These are phyloP conservation scores for Aphanomyces stellatus DNA, from an alignment of 352 stramenopile species.

Conservation along the genomic window DNA sequence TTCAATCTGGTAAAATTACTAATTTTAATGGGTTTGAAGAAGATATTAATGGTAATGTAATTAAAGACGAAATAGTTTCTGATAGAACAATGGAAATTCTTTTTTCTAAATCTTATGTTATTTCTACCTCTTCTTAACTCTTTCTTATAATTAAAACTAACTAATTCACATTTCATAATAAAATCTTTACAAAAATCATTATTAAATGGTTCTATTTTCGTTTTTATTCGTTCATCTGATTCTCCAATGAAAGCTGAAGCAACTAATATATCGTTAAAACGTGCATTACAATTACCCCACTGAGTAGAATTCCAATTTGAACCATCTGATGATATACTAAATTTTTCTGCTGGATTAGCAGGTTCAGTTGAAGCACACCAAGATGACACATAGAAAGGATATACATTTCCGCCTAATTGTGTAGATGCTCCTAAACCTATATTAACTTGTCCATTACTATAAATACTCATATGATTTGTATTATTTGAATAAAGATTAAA, in stretches of 20 bases:
- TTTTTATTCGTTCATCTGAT: neutral
- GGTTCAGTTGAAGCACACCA: neutral
- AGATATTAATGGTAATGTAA: too few species aligned
- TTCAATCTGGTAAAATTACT: too few species aligned
- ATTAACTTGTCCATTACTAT: neutral
- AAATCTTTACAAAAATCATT: neutral
- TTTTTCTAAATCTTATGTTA: neutral
- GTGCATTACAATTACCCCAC: neutral
- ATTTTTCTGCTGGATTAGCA: neutral
- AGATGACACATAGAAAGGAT: neutral
- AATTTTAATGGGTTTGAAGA: too few species aligned
- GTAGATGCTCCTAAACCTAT: neutral
- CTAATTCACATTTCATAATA: neutral
- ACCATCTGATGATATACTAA: neutral
- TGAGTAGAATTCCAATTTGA: neutral
- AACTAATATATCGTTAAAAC: too few species aligned
- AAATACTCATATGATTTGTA: neutral
- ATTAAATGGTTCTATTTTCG: neutral
- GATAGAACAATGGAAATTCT: neutral
- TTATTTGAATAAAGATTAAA: neutral
- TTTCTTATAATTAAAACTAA: constrained; percentile 3
- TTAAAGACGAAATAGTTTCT: too few species aligned
- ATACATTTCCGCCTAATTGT: neutral
- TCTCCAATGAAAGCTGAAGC: too few species aligned
- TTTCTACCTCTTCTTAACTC: too few species aligned